Conservation (phyloP, 805 yeast genomes). For the Metschnikowia corniflorae region DNA sequence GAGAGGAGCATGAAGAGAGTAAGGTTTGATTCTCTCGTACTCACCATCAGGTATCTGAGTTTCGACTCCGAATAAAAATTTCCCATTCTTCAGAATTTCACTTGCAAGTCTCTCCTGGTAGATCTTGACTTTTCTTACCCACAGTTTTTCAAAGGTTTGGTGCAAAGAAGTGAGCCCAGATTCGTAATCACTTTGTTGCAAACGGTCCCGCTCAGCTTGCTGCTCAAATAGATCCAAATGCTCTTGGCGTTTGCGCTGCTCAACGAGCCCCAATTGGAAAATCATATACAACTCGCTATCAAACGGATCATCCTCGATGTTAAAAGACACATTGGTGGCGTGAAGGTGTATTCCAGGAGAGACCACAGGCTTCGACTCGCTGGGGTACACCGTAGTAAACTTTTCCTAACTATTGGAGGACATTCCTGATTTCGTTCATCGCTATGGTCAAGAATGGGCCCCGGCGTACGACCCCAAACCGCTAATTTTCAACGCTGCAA, state of each 20-base stretch:
- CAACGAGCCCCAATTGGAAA: slow-evolving; percentile 38
- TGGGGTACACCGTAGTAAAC: slow-evolving; percentile 26
- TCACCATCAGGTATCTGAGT: slow-evolving; percentile 13
- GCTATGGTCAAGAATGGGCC: no score
- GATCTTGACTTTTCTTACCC: slow-evolving; percentile 64
- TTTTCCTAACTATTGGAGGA: slow-evolving; percentile 25
- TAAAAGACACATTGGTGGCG: slow-evolving; percentile 26
- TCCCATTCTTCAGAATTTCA: slow-evolving; percentile 18
- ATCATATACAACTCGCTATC: slow-evolving; percentile 40
- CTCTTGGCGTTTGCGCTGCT: slow-evolving; percentile 38
- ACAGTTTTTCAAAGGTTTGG: slow-evolving; percentile 26
- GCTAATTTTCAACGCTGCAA: no score
- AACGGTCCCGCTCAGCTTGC: not conserved
- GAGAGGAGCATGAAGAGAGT: slow-evolving; percentile 34
- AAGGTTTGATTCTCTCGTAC: slow-evolving; percentile 28
- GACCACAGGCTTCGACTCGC: slow-evolving; percentile 24
- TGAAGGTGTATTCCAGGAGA: slow-evolving; percentile 29
- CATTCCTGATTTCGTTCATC: slow-evolving; percentile 59
- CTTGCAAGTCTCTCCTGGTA: slow-evolving; percentile 26
- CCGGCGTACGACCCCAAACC: no score
- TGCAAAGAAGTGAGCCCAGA: slow-evolving; percentile 7
- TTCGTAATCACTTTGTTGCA: not conserved
- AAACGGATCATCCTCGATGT: slow-evolving; percentile 45
- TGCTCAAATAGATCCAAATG: slow-evolving; percentile 22
- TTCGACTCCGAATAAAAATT: slow-evolving; percentile 37